phyloP scores from a whole-genome alignment of 1,284 basidiomycete species.

The Irpex rosettiformis region DNA sequence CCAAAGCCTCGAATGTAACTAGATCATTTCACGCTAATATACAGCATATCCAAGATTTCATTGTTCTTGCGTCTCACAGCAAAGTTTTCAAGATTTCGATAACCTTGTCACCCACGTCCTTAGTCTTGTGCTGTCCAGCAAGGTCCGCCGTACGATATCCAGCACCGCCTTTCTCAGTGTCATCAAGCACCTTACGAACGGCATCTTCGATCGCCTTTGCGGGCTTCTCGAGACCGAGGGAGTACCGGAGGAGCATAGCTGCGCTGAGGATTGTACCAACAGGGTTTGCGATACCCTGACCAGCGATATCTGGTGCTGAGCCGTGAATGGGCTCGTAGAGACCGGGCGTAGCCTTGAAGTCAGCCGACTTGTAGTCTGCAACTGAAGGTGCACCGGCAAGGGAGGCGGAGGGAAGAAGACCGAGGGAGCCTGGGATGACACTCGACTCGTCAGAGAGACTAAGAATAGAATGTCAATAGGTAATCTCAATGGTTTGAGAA shows the following conservation, averaged over 20 bases:
- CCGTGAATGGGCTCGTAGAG: constrained; percentile 97
- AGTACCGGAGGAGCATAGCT: constrained; percentile 94
- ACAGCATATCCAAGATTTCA: not conserved
- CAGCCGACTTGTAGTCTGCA: constrained; percentile 51
- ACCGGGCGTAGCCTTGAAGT: constrained; percentile 76
- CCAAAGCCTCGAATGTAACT: no score
- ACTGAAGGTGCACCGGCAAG: constrained; percentile 85
- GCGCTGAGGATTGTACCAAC: constrained; percentile 97
- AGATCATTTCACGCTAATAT: constrained; percentile 7
- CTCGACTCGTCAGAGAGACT: constrained; percentile 96
- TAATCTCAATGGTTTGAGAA: constrained; percentile 2
- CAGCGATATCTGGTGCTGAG: constrained; percentile 96
- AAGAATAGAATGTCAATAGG: constrained; percentile 6
- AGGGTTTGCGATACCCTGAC: constrained; percentile 93
- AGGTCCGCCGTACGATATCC: constrained; percentile 88
- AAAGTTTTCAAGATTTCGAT: constrained; percentile 72
- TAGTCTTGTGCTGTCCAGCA: constrained; percentile 75
- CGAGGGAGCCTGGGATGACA: constrained; percentile 96
- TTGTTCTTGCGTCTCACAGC: constrained; percentile 35
- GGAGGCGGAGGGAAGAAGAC: constrained; percentile 94
- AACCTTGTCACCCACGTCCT: constrained; percentile 83
- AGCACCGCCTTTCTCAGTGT: constrained; percentile 65
- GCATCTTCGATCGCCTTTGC: constrained; percentile 87
- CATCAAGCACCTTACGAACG: constrained; percentile 87
- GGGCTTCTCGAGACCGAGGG: constrained; percentile 81